Percentiles rank a stretch among this genome's conserved stretches.
These are phyloP conservation scores for Saksenaea oblongispora DNA, from an alignment of 371 early-diverging fungal genomes.

Conservation along the genomic window DNA sequence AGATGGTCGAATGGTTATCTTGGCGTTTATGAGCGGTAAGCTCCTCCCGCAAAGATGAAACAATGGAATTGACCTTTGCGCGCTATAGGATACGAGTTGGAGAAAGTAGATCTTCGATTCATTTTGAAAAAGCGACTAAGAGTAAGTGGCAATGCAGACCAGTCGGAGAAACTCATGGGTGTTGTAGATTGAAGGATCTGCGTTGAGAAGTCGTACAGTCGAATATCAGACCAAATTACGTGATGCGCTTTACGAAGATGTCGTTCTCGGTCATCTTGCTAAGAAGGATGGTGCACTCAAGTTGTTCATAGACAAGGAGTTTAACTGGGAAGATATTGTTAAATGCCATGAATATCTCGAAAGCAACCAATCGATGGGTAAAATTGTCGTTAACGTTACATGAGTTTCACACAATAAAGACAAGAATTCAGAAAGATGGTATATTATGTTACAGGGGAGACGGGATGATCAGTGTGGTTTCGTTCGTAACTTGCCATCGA, in stretches of 20 bases:
- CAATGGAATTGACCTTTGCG: not conserved
- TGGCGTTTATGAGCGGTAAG: conserved; percentile 64
- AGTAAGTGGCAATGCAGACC: conserved; percentile 28
- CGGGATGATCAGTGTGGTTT: not conserved
- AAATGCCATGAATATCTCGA: conserved; percentile 72
- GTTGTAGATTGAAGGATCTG: conserved; percentile 66
- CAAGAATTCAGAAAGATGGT: no score
- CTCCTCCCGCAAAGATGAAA: not conserved
- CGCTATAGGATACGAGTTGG: conserved; percentile 38
- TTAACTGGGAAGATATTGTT: conserved; percentile 65
- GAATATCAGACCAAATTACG: conserved; percentile 62
- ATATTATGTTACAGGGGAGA: no score
- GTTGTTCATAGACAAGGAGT: conserved; percentile 61
- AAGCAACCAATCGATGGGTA: conserved; percentile 62
- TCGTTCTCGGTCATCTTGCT: conserved; percentile 43
- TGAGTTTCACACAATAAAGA: not conserved
- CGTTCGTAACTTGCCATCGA: not conserved
- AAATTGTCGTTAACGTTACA: conserved; percentile 49
- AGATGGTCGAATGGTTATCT: conserved; percentile 76
- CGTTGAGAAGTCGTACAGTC: conserved; percentile 66
- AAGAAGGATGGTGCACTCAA: conserved; percentile 45
- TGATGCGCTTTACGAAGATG: conserved; percentile 50
- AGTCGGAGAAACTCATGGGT: not conserved
- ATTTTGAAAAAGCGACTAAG: conserved; percentile 66
- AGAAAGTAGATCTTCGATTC: conserved; percentile 49